Conservation (phyloP, 1,284 basidiomycete genomes). For the Sporisorium sorghi region DNA sequence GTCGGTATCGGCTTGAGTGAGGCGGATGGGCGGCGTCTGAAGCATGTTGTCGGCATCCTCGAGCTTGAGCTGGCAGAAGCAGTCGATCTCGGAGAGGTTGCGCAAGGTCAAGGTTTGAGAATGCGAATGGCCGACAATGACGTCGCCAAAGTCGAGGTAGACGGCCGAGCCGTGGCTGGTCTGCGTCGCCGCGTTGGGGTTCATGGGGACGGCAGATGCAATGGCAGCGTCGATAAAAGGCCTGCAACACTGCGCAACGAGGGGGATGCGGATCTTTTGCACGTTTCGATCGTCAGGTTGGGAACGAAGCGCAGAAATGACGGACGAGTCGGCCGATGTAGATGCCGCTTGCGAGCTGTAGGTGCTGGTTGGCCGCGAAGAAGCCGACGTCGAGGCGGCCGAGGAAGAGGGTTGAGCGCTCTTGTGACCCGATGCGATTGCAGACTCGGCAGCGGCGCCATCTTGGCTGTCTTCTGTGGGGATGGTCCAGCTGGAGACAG, state of each 20-base stretch:
- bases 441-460: slow-evolving; percentile 10
- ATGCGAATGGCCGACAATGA: slow-evolving; percentile 60
- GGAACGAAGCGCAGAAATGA: slow-evolving; percentile 27
- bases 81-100: slow-evolving; percentile 64
- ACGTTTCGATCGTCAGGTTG: slow-evolving; percentile 40
- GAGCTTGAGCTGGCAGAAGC: slow-evolving; percentile 62
- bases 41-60: slow-evolving; percentile 64
- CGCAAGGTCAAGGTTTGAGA: slow-evolving; percentile 49
- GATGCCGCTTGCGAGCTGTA: slow-evolving; percentile 45
- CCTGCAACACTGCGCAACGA: slow-evolving; percentile 52
- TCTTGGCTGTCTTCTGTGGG: slow-evolving; percentile 18
- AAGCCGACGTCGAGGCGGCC: slow-evolving; percentile 19
- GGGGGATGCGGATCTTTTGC: slow-evolving; percentile 49
- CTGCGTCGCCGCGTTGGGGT: slow-evolving; percentile 21
- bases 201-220: slow-evolving; percentile 10
- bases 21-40: slow-evolving; percentile 45
- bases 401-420: slow-evolving; percentile 35
- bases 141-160: slow-evolving; percentile 65
- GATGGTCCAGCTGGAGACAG: slow-evolving; percentile 44
- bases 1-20: slow-evolving; percentile 38
- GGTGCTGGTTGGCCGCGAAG: slow-evolving; percentile 50
- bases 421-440: slow-evolving; percentile 9
- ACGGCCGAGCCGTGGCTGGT: slow-evolving; percentile 40
- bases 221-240: slow-evolving; percentile 48
- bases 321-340: slow-evolving; percentile 39